Base-by-base conservation (phyloP, 768 basidiomycete species). In the Auricularia cornea region DNA sequence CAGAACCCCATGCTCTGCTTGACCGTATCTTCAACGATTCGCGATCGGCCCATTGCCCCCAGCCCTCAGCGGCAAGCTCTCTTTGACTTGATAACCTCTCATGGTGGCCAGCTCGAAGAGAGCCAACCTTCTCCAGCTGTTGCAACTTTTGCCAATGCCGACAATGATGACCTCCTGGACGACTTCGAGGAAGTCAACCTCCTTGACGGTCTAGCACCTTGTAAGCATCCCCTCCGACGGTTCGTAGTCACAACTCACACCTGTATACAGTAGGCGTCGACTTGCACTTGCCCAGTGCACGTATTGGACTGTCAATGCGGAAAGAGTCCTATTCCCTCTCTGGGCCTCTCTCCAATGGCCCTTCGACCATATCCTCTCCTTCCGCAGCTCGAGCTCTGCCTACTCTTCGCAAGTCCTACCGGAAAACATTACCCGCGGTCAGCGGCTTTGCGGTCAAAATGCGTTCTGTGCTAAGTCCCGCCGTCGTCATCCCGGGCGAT, bases 401-500 rank as follows among this genome's bases (percentile, higher is more conserved):
- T 0, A 90, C 91, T 0, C 77, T 97, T 11, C 86, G 92, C 57
- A 94, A 94, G 72, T 92, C 92, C 1, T 94, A 86, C 72, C 83
- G 94, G 30, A 88, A 89, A 69, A 87, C 89, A 1, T 75, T 97
- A 20, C 80, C 81, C 54, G 88, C 90, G 0, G 85, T 88, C 3
- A 89, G 90, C 30, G 94, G 92, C 3, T 89, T 97, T 73, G 82
- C 86, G 26, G 89, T 97, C 29, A 86, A 93, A 35, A 96, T 96
- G 94, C 83, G 93, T n/a, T 94, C 93, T 0, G 89, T 94, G 4
- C 92, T 94, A 66, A 86, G 95, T 12, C 94, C 94, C 0, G 88
- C 92, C 67, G 83, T 94, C 26, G 79, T 93, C 54, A 75, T 92
- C 3, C 84, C 85, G 2, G 65, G 60, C 14, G 63, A 62, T 14